These are phyloP conservation scores for Cladorrhinum sp. DNA, from an alignment of 2,329 filamentous ascomycete genomes.

Conservation along the genomic window DNA sequence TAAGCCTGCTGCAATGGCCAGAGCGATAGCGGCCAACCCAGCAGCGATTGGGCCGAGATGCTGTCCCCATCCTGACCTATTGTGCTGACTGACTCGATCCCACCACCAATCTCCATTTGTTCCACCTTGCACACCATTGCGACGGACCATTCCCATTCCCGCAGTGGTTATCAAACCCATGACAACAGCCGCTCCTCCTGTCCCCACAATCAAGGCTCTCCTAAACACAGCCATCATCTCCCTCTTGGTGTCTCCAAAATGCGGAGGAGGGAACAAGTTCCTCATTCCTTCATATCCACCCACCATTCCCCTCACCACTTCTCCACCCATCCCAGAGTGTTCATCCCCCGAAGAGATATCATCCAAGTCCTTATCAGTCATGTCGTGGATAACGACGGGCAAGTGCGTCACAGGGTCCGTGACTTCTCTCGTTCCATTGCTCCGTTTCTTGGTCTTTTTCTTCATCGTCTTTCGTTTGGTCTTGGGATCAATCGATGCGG, in stretches of 20 bases:
- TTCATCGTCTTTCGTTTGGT: constrained; percentile 49
- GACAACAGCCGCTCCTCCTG: constrained; percentile 33
- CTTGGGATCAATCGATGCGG: constrained; percentile 41
- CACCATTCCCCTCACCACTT: constrained; percentile 29
- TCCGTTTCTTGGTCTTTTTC: constrained; percentile 35
- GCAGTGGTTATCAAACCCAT: constrained; percentile 24
- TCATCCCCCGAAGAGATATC: constrained; percentile 9
- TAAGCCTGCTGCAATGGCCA: constrained; percentile 26
- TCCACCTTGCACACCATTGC: no score
- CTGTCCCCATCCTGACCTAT: constrained; percentile 18
- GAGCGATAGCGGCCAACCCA: not conserved
- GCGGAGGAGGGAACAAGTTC: constrained; percentile 46
- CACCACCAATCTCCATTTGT: not conserved
- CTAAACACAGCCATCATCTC: constrained; percentile 34
- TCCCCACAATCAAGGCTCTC: constrained; percentile 35
- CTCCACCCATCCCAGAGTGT: not conserved
- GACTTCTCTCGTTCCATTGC: constrained; percentile 56
- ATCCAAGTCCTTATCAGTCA: constrained; percentile 59
- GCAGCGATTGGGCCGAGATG: not conserved
- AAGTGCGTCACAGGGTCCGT: constrained; percentile 72
- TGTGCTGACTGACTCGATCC: not conserved
- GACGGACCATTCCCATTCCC: constrained; percentile 22
- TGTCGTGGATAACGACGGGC: constrained; percentile 65
- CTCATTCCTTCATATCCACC: constrained; percentile 41
- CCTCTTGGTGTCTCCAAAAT: constrained; percentile 41